Conservation (phyloP, 129 eudicot species). For the Rutidosis leptorrhynchoides region DNA sequence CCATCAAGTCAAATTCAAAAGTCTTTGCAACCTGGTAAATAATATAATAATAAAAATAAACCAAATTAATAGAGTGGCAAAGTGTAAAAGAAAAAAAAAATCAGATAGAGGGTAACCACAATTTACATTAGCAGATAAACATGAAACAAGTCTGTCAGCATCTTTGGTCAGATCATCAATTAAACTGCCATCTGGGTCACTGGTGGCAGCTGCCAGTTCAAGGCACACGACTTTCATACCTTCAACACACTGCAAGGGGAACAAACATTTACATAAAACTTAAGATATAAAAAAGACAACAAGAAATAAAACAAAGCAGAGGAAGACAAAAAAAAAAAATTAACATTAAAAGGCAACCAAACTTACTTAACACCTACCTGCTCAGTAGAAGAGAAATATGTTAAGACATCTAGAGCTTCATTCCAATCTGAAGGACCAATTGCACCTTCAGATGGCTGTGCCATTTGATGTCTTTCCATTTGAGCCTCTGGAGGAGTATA, state of each 20-base stretch:
- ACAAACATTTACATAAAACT: background rate
- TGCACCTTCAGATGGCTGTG: conserved; percentile 48
- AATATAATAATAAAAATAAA: background rate
- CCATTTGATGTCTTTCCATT: conserved; percentile 62
- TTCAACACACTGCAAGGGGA: conserved; percentile 79
- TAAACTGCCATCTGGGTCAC: conserved; percentile 75
- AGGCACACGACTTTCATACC: conserved; percentile 98
- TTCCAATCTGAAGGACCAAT: conserved; percentile 92
- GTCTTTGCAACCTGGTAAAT: conserved; percentile 82
- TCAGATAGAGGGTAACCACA: background rate
- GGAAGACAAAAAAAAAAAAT: too few relatives aligned
- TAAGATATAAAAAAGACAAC: background rate
- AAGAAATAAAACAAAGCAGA: too few relatives aligned
- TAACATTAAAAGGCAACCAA: background rate
- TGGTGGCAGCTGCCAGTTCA: conserved; percentile 65
- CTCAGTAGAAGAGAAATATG: conserved; percentile 90
- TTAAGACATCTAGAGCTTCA: conserved; percentile 88
- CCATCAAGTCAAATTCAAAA: conserved; percentile 78
- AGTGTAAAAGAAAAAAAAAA: background rate
- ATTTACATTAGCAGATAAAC: conserved; percentile 83
- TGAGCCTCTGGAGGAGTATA: conserved; percentile 61
- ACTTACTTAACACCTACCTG: conserved; percentile 51
- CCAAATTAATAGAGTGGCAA: background rate
- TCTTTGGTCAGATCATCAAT: conserved; percentile 83
- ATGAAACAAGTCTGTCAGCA: conserved; percentile 93